Evolutionary conservation across 345 rosid genomes (phyloP).

Genomic region (Aquilaria malaccensis): DNA sequence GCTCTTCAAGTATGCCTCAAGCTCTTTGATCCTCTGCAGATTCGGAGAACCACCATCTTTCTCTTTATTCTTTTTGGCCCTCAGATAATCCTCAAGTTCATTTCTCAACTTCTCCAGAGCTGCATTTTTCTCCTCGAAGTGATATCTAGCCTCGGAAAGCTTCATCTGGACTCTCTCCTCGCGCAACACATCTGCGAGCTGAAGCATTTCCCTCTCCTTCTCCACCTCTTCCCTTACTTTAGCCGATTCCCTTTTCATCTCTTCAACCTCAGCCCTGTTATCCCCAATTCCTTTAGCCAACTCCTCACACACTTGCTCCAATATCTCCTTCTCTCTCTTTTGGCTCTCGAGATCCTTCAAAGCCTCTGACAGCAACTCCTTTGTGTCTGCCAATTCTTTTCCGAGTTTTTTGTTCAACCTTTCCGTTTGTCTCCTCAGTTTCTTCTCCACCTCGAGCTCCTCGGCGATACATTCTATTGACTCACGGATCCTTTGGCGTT

Average conservation of each 20-base stretch:
- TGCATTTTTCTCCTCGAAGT: slow-evolving; percentile 84
- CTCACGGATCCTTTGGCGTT: slow-evolving; percentile 39
- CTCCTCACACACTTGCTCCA: slow-evolving; percentile 89
- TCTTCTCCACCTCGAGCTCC: slow-evolving; percentile 70
- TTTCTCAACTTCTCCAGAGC: slow-evolving; percentile 58
- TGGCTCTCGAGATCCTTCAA: slow-evolving; percentile 57
- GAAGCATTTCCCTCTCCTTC: slow-evolving; percentile 96
- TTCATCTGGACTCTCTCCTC: slow-evolving; percentile 99
- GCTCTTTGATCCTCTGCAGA: slow-evolving; percentile 40
- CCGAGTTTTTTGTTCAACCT: slow-evolving; percentile 83
- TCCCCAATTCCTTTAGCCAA: slow-evolving; percentile 70
- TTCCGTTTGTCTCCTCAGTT: slow-evolving; percentile 61
- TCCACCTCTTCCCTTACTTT: slow-evolving; percentile 75
- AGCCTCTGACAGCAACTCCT: slow-evolving; percentile 33
- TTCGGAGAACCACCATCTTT: slow-evolving; percentile 30
- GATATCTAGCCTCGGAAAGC: slow-evolving; percentile 73
- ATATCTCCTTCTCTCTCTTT: slow-evolving; percentile 76
- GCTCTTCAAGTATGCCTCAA: slow-evolving; percentile 42
- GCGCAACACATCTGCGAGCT: slow-evolving; percentile 78
- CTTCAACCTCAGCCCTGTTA: slow-evolving; percentile 52
- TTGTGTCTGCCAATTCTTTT: slow-evolving; percentile 54
- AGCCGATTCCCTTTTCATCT: slow-evolving; percentile 49
- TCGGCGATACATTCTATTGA: slow-evolving; percentile 45
- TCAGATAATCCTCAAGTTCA: slow-evolving; percentile 57
- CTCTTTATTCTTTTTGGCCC: slow-evolving; percentile 15